Conservation (phyloP, 257 asterid species). For the Coffea canephora region DNA sequence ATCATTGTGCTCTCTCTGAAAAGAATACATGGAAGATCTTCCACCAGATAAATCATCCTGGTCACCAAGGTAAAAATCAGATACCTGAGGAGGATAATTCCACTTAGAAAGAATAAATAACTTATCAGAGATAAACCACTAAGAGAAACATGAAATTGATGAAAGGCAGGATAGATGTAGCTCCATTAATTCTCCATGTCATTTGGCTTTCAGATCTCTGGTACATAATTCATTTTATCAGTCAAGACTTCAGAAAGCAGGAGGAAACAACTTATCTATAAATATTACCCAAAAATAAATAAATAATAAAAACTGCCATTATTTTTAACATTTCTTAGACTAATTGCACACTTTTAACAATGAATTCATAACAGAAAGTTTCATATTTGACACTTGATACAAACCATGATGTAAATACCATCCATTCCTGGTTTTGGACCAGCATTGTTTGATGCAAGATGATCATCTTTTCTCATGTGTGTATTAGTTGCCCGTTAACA, state of each 20-base stretch:
- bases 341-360: too few relatives aligned
- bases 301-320: background rate
- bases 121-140: background rate
- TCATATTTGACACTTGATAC: background rate
- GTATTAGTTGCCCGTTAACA: background rate
- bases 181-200: background rate
- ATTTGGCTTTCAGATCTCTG: background rate
- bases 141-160: background rate
- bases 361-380: background rate
- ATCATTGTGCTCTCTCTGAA: conserved; percentile 31
- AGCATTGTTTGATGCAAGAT: background rate
- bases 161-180: background rate
- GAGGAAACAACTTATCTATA: too few relatives aligned
- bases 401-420: background rate
- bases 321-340: background rate
- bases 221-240: background rate
- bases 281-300: too few relatives aligned
- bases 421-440: background rate
- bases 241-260: background rate
- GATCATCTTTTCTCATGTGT: background rate
- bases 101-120: too few relatives aligned
- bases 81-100: conserved; percentile 22
- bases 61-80: conserved; percentile 31
- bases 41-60: conserved; percentile 33
- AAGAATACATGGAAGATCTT: conserved; percentile 32